Conservation (phyloP, 2,329 filamentous ascomycete genomes). For the Mycosphaerelloides madeirae region DNA sequence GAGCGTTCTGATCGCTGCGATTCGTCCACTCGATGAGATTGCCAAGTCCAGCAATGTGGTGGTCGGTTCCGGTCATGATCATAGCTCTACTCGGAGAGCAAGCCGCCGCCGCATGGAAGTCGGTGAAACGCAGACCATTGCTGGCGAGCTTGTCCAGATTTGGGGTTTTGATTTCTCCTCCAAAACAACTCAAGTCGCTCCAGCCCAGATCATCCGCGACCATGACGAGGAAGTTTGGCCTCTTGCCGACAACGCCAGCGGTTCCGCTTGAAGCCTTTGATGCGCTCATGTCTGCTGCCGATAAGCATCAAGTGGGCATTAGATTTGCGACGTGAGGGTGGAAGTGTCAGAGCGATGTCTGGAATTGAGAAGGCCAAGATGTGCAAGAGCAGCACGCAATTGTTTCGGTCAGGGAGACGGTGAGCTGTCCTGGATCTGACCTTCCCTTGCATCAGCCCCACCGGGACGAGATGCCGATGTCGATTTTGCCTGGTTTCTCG, state of each 20-base stretch:
- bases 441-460: background rate
- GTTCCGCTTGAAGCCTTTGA: conserved; percentile 29
- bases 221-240: conserved; percentile 58
- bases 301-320: conserved; percentile 20
- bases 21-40: conserved; percentile 57
- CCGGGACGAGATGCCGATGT: background rate
- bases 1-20: conserved; percentile 50
- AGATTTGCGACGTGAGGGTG: background rate
- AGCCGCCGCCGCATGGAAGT: conserved; percentile 61
- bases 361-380: too few species aligned
- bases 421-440: background rate
- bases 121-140: conserved; percentile 55
- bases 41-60: conserved; percentile 56
- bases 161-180: conserved; percentile 57
- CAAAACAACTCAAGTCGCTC: conserved; percentile 55
- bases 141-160: conserved; percentile 50
- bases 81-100: conserved; percentile 62
- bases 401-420: background rate
- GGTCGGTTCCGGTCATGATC: conserved; percentile 62
- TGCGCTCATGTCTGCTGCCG: conserved; percentile 26
- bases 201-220: conserved; percentile 27
- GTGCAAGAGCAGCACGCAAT: conserved; percentile 7
- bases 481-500: too few species aligned
- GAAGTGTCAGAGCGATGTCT: background rate
- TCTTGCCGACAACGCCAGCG: conserved; percentile 34